Conservation (phyloP, 306 rosid species). For the Gleditsia sinensis region DNA sequence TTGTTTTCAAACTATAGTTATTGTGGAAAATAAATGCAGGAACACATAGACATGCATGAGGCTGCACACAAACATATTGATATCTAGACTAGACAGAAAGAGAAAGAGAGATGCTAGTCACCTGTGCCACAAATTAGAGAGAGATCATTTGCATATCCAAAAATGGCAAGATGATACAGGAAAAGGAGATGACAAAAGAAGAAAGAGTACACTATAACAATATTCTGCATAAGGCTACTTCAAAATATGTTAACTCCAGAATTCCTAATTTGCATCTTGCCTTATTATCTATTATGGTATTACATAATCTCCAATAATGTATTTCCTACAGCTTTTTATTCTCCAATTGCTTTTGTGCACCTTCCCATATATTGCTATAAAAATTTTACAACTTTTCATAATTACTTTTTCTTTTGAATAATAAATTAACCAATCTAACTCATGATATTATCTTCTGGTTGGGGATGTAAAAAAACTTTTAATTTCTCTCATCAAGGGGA, state of each 20-base stretch:
- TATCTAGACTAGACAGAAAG: background rate
- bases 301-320: background rate
- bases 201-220: background rate
- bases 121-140: background rate
- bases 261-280: slow-evolving; percentile 6
- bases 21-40: background rate
- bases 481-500: no score
- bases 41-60: background rate
- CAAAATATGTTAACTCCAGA: background rate
- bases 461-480: no score
- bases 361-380: slow-evolving; percentile 6
- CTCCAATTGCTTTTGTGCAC: background rate
- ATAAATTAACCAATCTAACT: no score
- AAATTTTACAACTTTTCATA: background rate
- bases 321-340: background rate
- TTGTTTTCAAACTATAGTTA: background rate
- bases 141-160: background rate
- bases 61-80: background rate
- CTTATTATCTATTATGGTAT: background rate
- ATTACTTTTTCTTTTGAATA: no score
- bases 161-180: background rate
- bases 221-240: background rate
- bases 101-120: background rate
- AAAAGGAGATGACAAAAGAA: slow-evolving; percentile 8
- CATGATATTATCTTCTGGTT: no score